Evolutionary conservation across 2,329 filamentous ascomycete genomes (phyloP).

Genomic region (Epichloe uncinata): DNA sequence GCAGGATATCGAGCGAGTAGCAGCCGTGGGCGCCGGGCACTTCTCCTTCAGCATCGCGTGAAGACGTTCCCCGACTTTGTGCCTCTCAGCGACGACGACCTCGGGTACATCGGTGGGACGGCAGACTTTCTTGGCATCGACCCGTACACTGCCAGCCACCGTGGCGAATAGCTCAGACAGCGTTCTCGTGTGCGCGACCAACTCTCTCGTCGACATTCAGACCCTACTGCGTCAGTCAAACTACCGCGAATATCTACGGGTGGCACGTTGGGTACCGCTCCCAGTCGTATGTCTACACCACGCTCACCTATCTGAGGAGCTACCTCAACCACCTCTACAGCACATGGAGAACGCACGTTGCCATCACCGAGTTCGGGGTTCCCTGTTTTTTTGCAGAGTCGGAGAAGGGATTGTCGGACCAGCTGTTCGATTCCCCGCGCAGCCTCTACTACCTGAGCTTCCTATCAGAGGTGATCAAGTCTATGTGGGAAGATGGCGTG

Average conservation of each 20-base stretch:
- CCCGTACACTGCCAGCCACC: too few species aligned
- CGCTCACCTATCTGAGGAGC: conserved; percentile 42
- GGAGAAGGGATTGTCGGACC: conserved; percentile 29
- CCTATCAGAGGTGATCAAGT: conserved; percentile 39
- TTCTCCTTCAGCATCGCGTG: conserved; percentile 15
- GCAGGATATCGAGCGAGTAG: conserved; percentile 40
- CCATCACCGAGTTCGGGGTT: conserved; percentile 46
- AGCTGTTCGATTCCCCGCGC: conserved; percentile 39
- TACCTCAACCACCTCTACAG: conserved; percentile 46
- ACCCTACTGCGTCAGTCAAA: conserved; percentile 40
- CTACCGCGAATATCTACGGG: conserved; percentile 31
- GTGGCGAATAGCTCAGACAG: conserved; percentile 20
- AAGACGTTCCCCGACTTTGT: too few species aligned
- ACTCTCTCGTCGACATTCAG: conserved; percentile 29
- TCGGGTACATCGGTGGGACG: too few species aligned
- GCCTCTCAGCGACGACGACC: too few species aligned
- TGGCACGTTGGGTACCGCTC: conserved; percentile 47
- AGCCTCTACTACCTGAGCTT: conserved; percentile 42
- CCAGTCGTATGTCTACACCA: conserved; percentile 42
- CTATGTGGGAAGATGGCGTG: conserved; percentile 43
- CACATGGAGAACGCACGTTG: conserved; percentile 36
- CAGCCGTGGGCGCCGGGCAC: conserved; percentile 35
- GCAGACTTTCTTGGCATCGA: too few species aligned
- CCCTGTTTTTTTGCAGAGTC: conserved; percentile 35
- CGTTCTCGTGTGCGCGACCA: conserved; percentile 32